These are phyloP conservation scores for Mucor saturninus DNA, from an alignment of 371 early-diverging fungal genomes.

Conservation along the genomic window DNA sequence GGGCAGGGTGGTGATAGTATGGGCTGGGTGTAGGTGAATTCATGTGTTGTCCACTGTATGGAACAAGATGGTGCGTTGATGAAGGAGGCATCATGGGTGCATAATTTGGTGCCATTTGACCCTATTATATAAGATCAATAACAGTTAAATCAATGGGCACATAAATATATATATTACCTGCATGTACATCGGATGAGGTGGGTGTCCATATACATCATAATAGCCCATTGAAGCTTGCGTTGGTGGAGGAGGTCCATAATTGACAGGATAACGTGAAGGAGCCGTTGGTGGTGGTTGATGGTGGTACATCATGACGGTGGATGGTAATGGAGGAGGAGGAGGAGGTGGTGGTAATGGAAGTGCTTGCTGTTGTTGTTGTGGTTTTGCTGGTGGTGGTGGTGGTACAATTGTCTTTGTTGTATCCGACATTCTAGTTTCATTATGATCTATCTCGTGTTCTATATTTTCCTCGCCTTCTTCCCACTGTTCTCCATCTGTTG, in stretches of 20 bases:
- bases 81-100: conserved; percentile 5
- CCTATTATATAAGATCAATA: neutral
- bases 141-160: neutral
- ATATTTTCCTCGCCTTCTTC: conserved; percentile 21
- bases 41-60: conserved; percentile 1
- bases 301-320: conserved; percentile 11
- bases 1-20: neutral
- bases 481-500: conserved; percentile 16
- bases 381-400: neutral
- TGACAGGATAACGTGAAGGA: conserved; percentile 4
- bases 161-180: conserved; percentile 19
- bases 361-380: conserved; percentile 5
- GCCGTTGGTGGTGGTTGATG: neutral
- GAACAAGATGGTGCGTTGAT: conserved; percentile 2
- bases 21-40: neutral
- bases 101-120: conserved; percentile 11
- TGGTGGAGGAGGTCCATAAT: conserved; percentile 15
- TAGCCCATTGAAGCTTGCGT: neutral
- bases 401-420: too few relatives aligned
- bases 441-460: conserved; percentile 1
- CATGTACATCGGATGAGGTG: conserved; percentile 41
- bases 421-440: conserved; percentile 6
- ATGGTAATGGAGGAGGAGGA: conserved; percentile 11
- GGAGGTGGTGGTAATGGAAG: conserved; percentile 1
- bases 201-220: conserved; percentile 30